Conservation (phyloP, 2,329 filamentous ascomycete species). For the Torrubiella hemipterigena region DNA sequence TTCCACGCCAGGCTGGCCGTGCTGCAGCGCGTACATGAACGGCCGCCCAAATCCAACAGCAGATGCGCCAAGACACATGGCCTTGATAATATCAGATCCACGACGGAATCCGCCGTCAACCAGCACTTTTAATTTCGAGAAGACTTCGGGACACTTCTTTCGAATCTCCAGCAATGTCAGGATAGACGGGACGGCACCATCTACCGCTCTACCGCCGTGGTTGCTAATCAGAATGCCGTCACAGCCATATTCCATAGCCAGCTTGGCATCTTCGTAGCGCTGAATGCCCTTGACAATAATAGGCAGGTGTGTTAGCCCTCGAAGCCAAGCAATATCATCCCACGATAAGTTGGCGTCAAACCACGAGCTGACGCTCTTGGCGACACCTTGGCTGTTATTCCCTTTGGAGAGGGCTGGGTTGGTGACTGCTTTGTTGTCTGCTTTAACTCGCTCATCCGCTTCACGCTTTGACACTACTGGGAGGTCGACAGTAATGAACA, state of each 20-base stretch:
- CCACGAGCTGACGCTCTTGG: slow-evolving; percentile 38
- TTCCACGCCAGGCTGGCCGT: slow-evolving; percentile 46
- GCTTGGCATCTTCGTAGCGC: slow-evolving; percentile 48
- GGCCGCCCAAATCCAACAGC: slow-evolving; percentile 52
- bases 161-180: slow-evolving; percentile 52
- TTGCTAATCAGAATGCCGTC: slow-evolving; percentile 61
- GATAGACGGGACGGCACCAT: slow-evolving; percentile 40
- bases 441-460: slow-evolving; percentile 31
- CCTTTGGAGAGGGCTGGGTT: slow-evolving; percentile 37
- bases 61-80: slow-evolving; percentile 50
- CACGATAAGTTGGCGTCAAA: slow-evolving; percentile 53
- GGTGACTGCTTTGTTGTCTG: slow-evolving; percentile 31
- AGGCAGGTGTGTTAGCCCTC: slow-evolving; percentile 30
- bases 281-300: slow-evolving; percentile 62
- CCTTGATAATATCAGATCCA: slow-evolving; percentile 57
- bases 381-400: slow-evolving; percentile 42
- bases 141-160: slow-evolving; percentile 46
- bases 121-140: slow-evolving; percentile 47
- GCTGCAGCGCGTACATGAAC: slow-evolving; percentile 47
- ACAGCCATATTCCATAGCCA: slow-evolving; percentile 45
- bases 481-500: slow-evolving; percentile 48
- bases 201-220: slow-evolving; percentile 50
- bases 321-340: slow-evolving; percentile 55
- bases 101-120: slow-evolving; percentile 54
- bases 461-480: slow-evolving; percentile 45